These are phyloP conservation scores for Cryoendolithus antarcticus DNA, from an alignment of 2,329 filamentous ascomycete genomes.

Conservation along the genomic window DNA sequence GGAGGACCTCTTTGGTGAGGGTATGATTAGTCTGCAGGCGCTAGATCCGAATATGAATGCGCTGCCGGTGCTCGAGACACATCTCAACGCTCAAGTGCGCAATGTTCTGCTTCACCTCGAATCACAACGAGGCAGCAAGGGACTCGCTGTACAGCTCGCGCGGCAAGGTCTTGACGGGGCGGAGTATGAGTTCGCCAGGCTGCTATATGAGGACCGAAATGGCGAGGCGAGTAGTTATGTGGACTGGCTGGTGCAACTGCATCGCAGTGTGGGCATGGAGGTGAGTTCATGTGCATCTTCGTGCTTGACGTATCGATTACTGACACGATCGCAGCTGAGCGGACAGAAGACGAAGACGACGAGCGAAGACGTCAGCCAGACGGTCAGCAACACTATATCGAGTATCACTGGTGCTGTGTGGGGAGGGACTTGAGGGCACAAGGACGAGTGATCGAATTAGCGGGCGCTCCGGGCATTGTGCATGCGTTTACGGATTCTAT, in stretches of 20 bases:
- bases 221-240: slow-evolving; percentile 97
- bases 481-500: too few relatives aligned
- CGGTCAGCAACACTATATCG: slow-evolving; percentile 18
- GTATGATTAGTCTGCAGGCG: slow-evolving; percentile 54
- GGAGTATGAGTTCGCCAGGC: slow-evolving; percentile 88
- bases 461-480: too few relatives aligned
- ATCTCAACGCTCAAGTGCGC: slow-evolving; percentile 85
- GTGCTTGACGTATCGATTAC: background rate
- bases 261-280: slow-evolving; percentile 85
- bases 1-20: slow-evolving; percentile 77
- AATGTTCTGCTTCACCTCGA: slow-evolving; percentile 85
- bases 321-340: slow-evolving; percentile 15
- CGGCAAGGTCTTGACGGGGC: slow-evolving; percentile 87
- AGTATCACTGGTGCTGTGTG: slow-evolving; percentile 16
- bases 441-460: too few relatives aligned
- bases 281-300: slow-evolving; percentile 19
- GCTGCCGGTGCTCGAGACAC: slow-evolving; percentile 76
- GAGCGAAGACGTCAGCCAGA: slow-evolving; percentile 12
- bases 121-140: slow-evolving; percentile 71
- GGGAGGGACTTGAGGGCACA: too few relatives aligned
- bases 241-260: slow-evolving; percentile 93
- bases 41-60: slow-evolving; percentile 72
- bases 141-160: slow-evolving; percentile 77
- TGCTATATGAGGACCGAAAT: slow-evolving; percentile 88
- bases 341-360: slow-evolving; percentile 18